A percentile compares a stretch with the other conserved stretches of the same genome.
Conservation (phyloP, 805 yeast species). For the Kodamaea restingae region DNA sequence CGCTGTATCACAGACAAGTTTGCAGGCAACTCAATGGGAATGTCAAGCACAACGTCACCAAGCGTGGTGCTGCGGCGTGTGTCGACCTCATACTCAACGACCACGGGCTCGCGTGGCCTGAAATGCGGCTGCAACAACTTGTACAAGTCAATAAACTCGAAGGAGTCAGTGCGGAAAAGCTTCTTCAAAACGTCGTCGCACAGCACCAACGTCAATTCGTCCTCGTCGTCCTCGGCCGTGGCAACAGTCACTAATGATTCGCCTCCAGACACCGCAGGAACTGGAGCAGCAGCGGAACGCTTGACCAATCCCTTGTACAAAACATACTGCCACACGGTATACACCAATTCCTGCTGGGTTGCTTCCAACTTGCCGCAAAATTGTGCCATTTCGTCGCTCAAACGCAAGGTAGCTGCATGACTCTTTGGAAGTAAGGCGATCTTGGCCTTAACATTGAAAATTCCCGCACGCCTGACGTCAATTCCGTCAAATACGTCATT, state of each 20-base stretch:
- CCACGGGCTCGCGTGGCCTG: conserved; percentile 78
- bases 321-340: conserved; percentile 73
- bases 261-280: conserved; percentile 31
- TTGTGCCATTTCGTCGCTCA: conserved; percentile 61
- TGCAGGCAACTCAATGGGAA: conserved; percentile 45
- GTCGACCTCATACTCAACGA: conserved; percentile 66
- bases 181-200: conserved; percentile 44
- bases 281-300: conserved; percentile 32
- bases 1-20: conserved; percentile 33
- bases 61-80: conserved; percentile 74
- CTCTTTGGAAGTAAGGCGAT: conserved; percentile 60
- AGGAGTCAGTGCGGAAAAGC: conserved; percentile 47
- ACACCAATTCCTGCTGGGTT: conserved; percentile 82
- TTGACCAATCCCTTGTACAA: conserved; percentile 57
- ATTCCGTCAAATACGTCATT: conserved; percentile 67
- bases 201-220: conserved; percentile 32
- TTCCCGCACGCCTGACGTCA: conserved; percentile 79
- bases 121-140: conserved; percentile 65
- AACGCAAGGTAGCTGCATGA: conserved; percentile 60
- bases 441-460: conserved; percentile 50
- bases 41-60: conserved; percentile 77
- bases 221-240: conserved; percentile 19
- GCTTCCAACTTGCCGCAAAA: conserved; percentile 74
- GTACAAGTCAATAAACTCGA: conserved; percentile 68
- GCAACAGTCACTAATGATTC: conserved; percentile 21